Evolutionary conservation across 306 rosid species (phyloP), one percentile per base, ranked within the genome.

Genomic region (Lagenaria siceraria): DNA sequence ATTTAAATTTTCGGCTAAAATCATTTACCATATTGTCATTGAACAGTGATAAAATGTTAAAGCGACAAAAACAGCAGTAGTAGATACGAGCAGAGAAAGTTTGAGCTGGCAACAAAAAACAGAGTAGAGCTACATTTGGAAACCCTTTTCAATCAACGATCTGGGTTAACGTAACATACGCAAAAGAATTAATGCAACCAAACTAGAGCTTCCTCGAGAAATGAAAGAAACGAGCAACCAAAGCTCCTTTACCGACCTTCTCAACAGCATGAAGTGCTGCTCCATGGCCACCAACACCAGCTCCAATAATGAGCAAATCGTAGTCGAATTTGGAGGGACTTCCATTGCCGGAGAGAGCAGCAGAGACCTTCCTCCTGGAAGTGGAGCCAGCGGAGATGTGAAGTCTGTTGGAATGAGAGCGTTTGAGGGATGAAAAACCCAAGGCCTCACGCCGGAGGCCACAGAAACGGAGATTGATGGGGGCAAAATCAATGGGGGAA

Each of bases 261-360:
- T 92, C 96, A 33, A 96, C 98, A 9, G 98, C 98, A 61, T 96
- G 98, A 55, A 96, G 93, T 22, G 99, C 98, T 6, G 98, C 99
- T 2, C 99, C 99, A 29, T 96, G 99, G 72, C 98, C 98, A 0
- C 98, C 99, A 66, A 96, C 99, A 9, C 99, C 99, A 9, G 99
- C 99, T 27, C 99, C 98, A 42, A 96, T 92, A 29, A 92, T 96
- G 61, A 96, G 79, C 85, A 95, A 84, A 83, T 95, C 99, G 8
- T 95, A 95, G 53, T 95, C 99, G 31, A 92, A 96, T 66, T 80
- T 87, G 27, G 98, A 75, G 75, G 92, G 74, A 59, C 81, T 91
- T 64, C 97, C 98, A 83, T 96, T 96, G 55, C 5, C 74, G 12
- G 99, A 88, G 22, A 81, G 69, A 17, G 91, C 80, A 46, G 93